phyloP scores from a whole-genome alignment of 1,139 yeast genomes.

The Kodamaea anthophila region DNA sequence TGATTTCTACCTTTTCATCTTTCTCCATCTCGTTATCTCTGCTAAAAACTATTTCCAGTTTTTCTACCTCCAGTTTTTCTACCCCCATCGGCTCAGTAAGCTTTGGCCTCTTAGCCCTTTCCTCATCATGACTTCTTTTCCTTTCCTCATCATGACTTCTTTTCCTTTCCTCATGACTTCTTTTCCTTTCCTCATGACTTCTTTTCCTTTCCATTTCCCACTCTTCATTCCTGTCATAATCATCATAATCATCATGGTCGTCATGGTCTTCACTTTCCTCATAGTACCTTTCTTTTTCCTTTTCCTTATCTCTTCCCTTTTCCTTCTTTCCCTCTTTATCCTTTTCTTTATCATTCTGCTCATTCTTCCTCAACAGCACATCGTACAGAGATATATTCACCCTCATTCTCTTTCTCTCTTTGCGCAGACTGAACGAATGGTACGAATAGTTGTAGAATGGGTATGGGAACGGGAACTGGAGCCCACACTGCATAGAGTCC shows the following conservation, averaged over 20 bases:
- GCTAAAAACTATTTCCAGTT: too few species aligned
- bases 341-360: neutral
- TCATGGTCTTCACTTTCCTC: slow-evolving; percentile 4
- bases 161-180: neutral
- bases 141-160: neutral
- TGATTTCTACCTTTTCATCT: too few species aligned
- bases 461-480: slow-evolving; percentile 42
- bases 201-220: slow-evolving; percentile 2
- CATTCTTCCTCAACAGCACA: neutral
- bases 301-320: neutral
- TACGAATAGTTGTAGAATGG: slow-evolving; percentile 44
- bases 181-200: neutral
- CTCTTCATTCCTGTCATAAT: slow-evolving; percentile 1
- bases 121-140: too few species aligned
- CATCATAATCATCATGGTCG: too few species aligned
- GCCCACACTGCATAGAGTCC: slow-evolving; percentile 35
- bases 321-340: neutral
- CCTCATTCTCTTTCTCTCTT: slow-evolving; percentile 11
- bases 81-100: too few species aligned
- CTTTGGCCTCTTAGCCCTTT: too few species aligned
- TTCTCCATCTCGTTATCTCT: too few species aligned
- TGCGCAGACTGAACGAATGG: slow-evolving; percentile 31
- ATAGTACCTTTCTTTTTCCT: slow-evolving; percentile 8
- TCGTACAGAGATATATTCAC: too few species aligned
- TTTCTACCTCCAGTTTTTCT: too few species aligned